These are phyloP conservation scores for Quercus cerris DNA, from an alignment of 306 rosid genomes.

Conservation along the genomic window DNA sequence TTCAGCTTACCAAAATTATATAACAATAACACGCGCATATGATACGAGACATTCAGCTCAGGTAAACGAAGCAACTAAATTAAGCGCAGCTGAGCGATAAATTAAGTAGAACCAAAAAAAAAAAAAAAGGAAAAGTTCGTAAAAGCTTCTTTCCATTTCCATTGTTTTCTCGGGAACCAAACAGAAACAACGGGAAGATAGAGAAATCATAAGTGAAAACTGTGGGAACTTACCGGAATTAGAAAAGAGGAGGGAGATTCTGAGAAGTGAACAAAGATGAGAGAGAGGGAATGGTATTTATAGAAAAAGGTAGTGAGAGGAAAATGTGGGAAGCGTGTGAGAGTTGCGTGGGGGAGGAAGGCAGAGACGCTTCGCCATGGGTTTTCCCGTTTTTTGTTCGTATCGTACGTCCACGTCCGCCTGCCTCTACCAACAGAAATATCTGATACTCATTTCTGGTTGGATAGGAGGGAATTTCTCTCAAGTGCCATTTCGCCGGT, in stretches of 20 bases:
- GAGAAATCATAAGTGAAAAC: background rate
- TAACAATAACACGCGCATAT: background rate
- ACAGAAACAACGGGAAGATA: background rate
- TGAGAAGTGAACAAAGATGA: background rate
- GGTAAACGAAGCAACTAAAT: background rate
- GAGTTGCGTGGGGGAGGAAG: conserved; percentile 70
- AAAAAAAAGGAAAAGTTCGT: no score
- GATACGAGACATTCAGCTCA: background rate
- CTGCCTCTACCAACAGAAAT: conserved; percentile 52
- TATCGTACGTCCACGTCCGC: conserved; percentile 48
- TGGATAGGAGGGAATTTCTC: background rate
- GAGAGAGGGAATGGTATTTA: background rate
- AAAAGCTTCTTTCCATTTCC: background rate
- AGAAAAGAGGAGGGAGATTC: background rate
- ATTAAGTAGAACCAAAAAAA: background rate
- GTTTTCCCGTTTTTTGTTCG: conserved; percentile 5
- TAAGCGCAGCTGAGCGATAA: background rate
- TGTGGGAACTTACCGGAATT: conserved; percentile 31
- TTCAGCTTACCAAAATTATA: background rate
- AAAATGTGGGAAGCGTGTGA: conserved; percentile 45
- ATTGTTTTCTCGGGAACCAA: conserved; percentile 3
- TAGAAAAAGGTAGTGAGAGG: background rate
- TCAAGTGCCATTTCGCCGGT: background rate
- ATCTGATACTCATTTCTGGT: conserved; percentile 28
- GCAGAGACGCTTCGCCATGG: conserved; percentile 53